A percentile compares a stretch with the other conserved stretches of the same genome.
Evolutionary conservation across 1,284 basidiomycete genomes (phyloP).

Genomic region (Sparassis latifolia): DNA sequence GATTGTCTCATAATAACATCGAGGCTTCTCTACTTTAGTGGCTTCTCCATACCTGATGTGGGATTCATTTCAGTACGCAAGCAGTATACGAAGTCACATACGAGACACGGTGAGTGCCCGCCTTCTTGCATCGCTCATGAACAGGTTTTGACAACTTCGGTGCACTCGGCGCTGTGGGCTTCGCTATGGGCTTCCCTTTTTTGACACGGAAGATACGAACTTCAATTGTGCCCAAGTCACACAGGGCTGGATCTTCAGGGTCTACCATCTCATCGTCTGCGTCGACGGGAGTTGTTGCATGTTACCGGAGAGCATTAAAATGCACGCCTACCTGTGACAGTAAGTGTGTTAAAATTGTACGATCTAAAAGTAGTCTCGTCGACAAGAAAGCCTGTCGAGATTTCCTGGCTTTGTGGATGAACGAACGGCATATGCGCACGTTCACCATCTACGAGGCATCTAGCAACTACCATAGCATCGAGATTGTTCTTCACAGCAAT

Average conservation of each 20-base stretch:
- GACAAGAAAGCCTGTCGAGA: background rate
- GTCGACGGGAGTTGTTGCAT: background rate
- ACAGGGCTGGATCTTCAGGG: background rate
- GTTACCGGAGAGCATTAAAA: background rate
- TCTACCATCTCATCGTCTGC: background rate
- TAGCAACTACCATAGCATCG: background rate
- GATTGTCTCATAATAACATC: background rate
- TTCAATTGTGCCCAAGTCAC: background rate
- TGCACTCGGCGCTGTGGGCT: background rate
- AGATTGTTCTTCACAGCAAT: background rate
- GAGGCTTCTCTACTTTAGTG: background rate
- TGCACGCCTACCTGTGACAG: background rate
- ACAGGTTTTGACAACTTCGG: background rate
- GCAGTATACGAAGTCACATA: background rate
- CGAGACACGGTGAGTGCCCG: slow-evolving; percentile 7
- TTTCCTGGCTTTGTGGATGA: background rate
- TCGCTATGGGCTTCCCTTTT: background rate
- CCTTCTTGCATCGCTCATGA: slow-evolving; percentile 8
- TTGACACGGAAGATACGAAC: background rate
- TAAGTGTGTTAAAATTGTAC: slow-evolving; percentile 1
- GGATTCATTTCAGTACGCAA: background rate
- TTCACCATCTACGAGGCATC: background rate
- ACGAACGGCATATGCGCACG: background rate
- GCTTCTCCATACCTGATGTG: background rate
- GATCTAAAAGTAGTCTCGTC: background rate